phyloP scores from a whole-genome alignment of 345 rosid species.

The Brassica napus region DNA sequence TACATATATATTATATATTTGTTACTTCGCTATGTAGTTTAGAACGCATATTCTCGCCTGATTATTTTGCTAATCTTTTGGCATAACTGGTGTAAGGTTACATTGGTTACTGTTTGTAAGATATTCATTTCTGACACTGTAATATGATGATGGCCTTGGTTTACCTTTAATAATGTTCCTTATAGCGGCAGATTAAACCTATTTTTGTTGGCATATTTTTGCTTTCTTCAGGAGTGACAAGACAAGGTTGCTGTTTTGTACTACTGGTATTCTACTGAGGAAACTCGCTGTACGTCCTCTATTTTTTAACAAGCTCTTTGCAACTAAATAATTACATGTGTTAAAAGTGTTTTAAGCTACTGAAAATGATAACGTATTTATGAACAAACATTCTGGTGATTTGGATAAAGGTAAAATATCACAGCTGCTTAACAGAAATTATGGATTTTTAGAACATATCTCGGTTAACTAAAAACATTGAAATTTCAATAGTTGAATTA shows the following conservation, averaged over 20 bases:
- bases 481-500: conserved; percentile 2
- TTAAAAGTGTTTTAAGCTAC: conserved; percentile 14
- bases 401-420: background rate
- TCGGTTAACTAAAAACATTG: background rate
- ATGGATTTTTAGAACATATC: conserved; percentile 19
- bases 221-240: conserved; percentile 68
- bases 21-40: background rate
- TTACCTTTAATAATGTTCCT: background rate
- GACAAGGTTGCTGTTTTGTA: conserved; percentile 90
- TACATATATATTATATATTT: background rate
- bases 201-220: conserved; percentile 16
- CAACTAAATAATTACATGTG: background rate
- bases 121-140: conserved; percentile 5
- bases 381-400: conserved; percentile 13
- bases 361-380: background rate
- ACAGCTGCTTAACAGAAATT: conserved; percentile 4
- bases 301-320: background rate
- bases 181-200: conserved; percentile 7
- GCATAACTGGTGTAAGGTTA: background rate
- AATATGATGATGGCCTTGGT: background rate
- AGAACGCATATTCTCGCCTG: background rate
- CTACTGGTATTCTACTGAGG: conserved; percentile 92
- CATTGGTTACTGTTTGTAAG: conserved; percentile 1
- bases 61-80: background rate
- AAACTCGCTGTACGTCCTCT: conserved; percentile 63